Evolutionary conservation across 495 filamentous ascomycete species (phyloP).

Genomic region (Friedmanniomyces endolithicus): DNA sequence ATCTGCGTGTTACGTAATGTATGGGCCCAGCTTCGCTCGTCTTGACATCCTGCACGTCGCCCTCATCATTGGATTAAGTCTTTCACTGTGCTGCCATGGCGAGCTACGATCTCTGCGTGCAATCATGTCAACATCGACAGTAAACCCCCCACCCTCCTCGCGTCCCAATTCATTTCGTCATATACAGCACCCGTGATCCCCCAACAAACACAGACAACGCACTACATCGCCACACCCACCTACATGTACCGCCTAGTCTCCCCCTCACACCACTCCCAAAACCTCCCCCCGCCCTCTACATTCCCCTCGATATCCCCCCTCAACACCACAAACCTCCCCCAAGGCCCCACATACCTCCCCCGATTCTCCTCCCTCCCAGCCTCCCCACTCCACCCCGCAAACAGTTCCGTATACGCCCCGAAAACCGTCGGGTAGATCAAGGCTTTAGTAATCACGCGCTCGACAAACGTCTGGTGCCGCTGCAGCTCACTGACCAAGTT

Average conservation of each 20-base stretch:
- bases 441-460: neutral
- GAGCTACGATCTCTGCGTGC: too few relatives aligned
- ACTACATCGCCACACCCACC: too few relatives aligned
- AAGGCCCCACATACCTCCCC: slow-evolving; percentile 27
- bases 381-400: slow-evolving; percentile 21
- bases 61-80: too few relatives aligned
- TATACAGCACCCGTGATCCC: too few relatives aligned
- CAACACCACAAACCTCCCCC: slow-evolving; percentile 23
- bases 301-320: slow-evolving; percentile 19
- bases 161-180: too few relatives aligned
- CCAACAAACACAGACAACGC: too few relatives aligned
- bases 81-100: too few relatives aligned
- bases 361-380: slow-evolving; percentile 18
- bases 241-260: slow-evolving; percentile 13
- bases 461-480: slow-evolving; percentile 4
- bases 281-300: slow-evolving; percentile 19
- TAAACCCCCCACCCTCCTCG: too few relatives aligned
- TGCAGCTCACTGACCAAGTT: slow-evolving; percentile 19
- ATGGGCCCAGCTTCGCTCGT: too few relatives aligned
- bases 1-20: too few relatives aligned
- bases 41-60: too few relatives aligned
- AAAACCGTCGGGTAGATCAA: slow-evolving; percentile 15
- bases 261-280: slow-evolving; percentile 29
- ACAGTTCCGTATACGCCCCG: slow-evolving; percentile 30
- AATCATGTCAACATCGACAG: too few relatives aligned